phyloP scores from a whole-genome alignment of 371 early-diverging fungal genomes.

The Zychaea mexicana region DNA sequence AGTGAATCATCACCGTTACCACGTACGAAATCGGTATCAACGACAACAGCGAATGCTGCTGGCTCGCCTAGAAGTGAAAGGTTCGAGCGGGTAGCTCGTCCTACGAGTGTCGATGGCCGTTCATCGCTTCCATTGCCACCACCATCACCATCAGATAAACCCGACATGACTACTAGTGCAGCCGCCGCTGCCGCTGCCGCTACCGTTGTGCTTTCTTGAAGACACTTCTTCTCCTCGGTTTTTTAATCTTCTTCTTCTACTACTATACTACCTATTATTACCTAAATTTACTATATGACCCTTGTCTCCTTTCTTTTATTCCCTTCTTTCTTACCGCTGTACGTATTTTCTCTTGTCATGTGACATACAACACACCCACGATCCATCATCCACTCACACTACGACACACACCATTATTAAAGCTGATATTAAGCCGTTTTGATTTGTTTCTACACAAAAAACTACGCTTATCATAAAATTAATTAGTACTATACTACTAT shows the following conservation, averaged over 20 bases:
- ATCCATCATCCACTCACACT: too few relatives aligned
- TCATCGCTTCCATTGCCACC: not conserved
- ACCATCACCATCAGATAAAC: not conserved
- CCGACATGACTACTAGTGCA: not conserved
- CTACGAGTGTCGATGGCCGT: not conserved
- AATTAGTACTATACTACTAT: too few relatives aligned
- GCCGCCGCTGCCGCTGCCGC: not conserved
- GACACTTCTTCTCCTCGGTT: not conserved
- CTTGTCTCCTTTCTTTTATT: not conserved
- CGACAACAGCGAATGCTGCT: not conserved
- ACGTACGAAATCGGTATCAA: not conserved
- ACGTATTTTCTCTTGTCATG: not conserved
- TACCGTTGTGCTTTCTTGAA: not conserved
- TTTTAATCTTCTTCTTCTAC: not conserved
- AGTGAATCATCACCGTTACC: slow-evolving; percentile 33
- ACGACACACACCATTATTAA: not conserved
- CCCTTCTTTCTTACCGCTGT: not conserved
- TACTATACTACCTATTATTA: not conserved
- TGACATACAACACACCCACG: too few relatives aligned
- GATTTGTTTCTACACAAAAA: not conserved
- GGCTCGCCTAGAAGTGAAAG: not conserved
- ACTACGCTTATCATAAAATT: not conserved
- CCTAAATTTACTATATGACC: not conserved
- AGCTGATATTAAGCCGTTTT: not conserved
- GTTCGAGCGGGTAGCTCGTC: not conserved